A percentile compares a stretch with the other conserved stretches of the same genome.
These are phyloP conservation scores for Botrytis elliptica DNA, from an alignment of 2,329 filamentous ascomycete genomes.

Conservation along the genomic window DNA sequence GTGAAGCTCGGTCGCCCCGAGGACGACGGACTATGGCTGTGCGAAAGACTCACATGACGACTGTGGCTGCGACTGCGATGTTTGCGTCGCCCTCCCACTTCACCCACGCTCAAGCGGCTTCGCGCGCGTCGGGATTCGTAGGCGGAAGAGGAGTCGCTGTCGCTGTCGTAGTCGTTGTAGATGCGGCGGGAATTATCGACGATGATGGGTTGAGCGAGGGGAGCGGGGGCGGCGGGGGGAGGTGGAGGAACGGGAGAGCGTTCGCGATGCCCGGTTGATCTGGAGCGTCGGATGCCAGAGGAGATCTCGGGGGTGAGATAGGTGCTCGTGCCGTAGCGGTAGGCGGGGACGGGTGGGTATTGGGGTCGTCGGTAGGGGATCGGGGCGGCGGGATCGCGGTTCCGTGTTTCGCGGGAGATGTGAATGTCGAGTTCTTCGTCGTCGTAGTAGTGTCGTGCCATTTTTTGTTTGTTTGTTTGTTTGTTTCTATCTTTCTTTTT, in stretches of 20 bases:
- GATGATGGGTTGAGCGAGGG: constrained; percentile 46
- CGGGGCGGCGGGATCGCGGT: constrained; percentile 42
- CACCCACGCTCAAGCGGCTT: constrained; percentile 31
- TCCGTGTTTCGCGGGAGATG: constrained; percentile 37
- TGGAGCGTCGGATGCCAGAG: constrained; percentile 23
- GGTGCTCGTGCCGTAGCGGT: constrained; percentile 18
- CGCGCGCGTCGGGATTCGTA: constrained; percentile 9
- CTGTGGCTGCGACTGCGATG: constrained; percentile 16
- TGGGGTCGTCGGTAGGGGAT: constrained; percentile 32
- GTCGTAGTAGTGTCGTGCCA: constrained; percentile 42
- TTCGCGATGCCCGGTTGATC: constrained; percentile 24
- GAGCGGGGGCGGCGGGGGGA: constrained; percentile 16
- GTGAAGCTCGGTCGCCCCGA: neutral
- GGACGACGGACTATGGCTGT: neutral
- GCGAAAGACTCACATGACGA: constrained; percentile 18
- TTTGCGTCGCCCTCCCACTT: neutral
- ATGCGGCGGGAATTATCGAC: constrained; percentile 51
- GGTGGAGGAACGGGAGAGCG: constrained; percentile 21
- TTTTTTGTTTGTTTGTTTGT: constrained; percentile 36
- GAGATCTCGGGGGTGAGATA: constrained; percentile 34
- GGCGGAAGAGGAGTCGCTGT: constrained; percentile 8
- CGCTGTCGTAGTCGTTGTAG: constrained; percentile 12
- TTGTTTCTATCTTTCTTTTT: neutral
- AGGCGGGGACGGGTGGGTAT: constrained; percentile 25
- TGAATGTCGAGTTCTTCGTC: constrained; percentile 57